Evolutionary conservation across 495 filamentous ascomycete genomes (phyloP).

Genomic region (Aspergillus olivimuriae): DNA sequence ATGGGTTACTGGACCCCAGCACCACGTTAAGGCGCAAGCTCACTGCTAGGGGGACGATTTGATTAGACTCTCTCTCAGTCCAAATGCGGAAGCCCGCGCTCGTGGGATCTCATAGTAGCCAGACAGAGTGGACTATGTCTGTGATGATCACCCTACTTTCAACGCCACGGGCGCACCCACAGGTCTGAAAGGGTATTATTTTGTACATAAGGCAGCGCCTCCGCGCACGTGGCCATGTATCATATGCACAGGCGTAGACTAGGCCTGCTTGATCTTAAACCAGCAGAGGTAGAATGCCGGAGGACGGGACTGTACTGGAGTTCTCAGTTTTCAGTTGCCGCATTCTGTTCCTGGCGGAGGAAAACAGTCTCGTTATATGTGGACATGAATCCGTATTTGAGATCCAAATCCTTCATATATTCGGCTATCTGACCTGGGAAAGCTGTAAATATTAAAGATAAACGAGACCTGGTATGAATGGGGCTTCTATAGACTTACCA

Average conservation of each 20-base stretch:
- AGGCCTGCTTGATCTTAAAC: neutral
- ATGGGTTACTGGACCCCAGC: neutral
- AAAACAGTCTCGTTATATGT: neutral
- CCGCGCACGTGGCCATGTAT: neutral
- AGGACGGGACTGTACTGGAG: neutral
- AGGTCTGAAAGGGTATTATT: too few relatives aligned
- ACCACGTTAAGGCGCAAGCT: neutral
- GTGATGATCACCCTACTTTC: too few relatives aligned
- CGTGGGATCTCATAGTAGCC: too few relatives aligned
- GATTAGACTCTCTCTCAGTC: neutral
- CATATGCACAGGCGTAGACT: neutral
- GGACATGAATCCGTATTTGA: neutral
- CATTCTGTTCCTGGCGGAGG: neutral
- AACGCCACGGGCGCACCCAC: too few relatives aligned
- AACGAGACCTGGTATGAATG: neutral
- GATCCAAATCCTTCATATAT: neutral
- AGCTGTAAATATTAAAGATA: too few relatives aligned
- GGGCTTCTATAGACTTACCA: neutral
- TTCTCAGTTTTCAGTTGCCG: neutral
- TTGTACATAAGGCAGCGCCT: too few relatives aligned
- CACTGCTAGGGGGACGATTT: neutral
- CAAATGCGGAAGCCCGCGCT: neutral
- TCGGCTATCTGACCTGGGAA: neutral
- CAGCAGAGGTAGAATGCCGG: neutral
- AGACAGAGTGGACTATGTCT: too few relatives aligned